Evolutionary conservation across 2,329 filamentous ascomycete species (phyloP).

Genomic region (Cordyceps militaris): DNA sequence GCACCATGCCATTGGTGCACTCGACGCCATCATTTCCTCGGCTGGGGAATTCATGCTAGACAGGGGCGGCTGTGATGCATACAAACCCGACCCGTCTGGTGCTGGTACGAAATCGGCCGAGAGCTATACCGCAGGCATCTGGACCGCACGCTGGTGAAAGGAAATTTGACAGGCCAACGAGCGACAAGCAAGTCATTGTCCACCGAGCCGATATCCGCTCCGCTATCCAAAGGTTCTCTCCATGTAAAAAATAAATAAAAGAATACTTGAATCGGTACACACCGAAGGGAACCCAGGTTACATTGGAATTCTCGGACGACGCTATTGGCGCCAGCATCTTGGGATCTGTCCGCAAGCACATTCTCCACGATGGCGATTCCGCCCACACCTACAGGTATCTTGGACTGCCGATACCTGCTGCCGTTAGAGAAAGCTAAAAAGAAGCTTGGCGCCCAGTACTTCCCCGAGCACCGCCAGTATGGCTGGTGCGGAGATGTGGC

Average conservation of each 20-base stretch:
- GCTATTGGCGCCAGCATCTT: slow-evolving; percentile 20
- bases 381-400: not conserved
- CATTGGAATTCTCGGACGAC: slow-evolving; percentile 12
- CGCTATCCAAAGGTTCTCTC: slow-evolving; percentile 14
- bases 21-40: slow-evolving; percentile 13
- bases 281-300: not conserved
- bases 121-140: slow-evolving; percentile 3
- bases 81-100: slow-evolving; percentile 14
- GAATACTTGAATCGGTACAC: slow-evolving; percentile 14
- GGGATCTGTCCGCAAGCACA: slow-evolving; percentile 16
- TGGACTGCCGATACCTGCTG: slow-evolving; percentile 5
- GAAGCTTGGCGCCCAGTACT: not conserved
- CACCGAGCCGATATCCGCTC: slow-evolving; percentile 19
- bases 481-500: slow-evolving; percentile 2
- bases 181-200: slow-evolving; percentile 12
- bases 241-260: slow-evolving; percentile 15
- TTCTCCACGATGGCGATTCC: slow-evolving; percentile 7
- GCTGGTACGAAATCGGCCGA: not conserved
- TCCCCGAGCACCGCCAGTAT: not conserved
- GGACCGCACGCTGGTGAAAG: not conserved
- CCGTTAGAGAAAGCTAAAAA: not conserved
- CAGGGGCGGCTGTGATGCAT: slow-evolving; percentile 16
- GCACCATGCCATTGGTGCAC: slow-evolving; percentile 13
- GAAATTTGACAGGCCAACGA: not conserved
- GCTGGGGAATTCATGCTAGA: slow-evolving; percentile 12